Conservation (phyloP, 768 basidiomycete species). For the Pleurotus tuber-regium region DNA sequence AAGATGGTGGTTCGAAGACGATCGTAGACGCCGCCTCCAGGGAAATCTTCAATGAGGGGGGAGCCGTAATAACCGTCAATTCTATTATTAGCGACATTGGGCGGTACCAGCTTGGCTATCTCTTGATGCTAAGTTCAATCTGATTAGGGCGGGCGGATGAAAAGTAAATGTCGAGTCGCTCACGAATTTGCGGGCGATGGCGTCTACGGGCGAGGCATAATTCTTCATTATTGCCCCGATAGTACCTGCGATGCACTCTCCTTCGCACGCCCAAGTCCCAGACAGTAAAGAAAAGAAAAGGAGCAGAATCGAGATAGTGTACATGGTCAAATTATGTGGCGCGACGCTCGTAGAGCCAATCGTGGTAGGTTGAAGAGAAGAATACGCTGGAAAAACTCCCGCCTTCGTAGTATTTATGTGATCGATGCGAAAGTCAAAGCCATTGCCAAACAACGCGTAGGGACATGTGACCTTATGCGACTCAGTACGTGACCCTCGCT, state of each 20-base stretch:
- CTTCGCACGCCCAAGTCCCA: slow-evolving; percentile 61
- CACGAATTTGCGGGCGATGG: slow-evolving; percentile 45
- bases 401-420: background rate
- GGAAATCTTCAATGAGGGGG: slow-evolving; percentile 48
- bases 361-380: background rate
- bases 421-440: background rate
- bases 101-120: slow-evolving; percentile 26
- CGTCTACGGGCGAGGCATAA: slow-evolving; percentile 41
- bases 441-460: slow-evolving; percentile 1
- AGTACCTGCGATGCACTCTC: slow-evolving; percentile 60
- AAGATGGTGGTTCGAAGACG: slow-evolving; percentile 59
- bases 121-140: background rate
- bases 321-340: background rate
- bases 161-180: slow-evolving; percentile 14
- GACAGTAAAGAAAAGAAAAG: slow-evolving; percentile 28
- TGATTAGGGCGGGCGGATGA: background rate
- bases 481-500: background rate
- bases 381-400: background rate
- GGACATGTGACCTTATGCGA: background rate
- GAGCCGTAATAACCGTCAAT: slow-evolving; percentile 31
- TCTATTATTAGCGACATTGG: slow-evolving; percentile 1
- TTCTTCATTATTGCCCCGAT: slow-evolving; percentile 53
- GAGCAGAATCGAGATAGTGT: slow-evolving; percentile 14
- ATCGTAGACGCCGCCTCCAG: slow-evolving; percentile 35
- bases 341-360: background rate